phyloP scores from a whole-genome alignment of 2,329 filamentous ascomycete species.

The Alternaria angustiovoidea region DNA sequence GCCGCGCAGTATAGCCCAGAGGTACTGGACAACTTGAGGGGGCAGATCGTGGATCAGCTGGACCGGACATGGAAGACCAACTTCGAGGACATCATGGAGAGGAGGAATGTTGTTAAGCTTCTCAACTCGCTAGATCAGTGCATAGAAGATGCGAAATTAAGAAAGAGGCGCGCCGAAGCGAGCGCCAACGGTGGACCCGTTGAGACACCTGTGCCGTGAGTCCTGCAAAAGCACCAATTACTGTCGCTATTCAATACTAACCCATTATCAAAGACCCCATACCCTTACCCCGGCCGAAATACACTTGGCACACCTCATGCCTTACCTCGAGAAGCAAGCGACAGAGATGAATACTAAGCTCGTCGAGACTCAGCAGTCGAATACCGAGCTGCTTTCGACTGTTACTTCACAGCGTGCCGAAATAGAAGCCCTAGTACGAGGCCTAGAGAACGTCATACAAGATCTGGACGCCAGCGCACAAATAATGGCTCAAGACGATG shows the following conservation, averaged over 20 bases:
- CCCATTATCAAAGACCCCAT: slow-evolving; percentile 58
- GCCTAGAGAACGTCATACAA: slow-evolving; percentile 63
- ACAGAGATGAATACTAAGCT: slow-evolving; percentile 60
- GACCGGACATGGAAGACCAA: slow-evolving; percentile 65
- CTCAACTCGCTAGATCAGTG: slow-evolving; percentile 69
- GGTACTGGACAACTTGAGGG: slow-evolving; percentile 64
- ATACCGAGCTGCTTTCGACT: slow-evolving; percentile 60
- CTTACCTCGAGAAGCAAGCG: slow-evolving; percentile 62
- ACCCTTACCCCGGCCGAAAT: slow-evolving; percentile 65
- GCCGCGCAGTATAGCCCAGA: slow-evolving; percentile 65
- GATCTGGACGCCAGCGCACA: slow-evolving; percentile 63
- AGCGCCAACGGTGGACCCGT: slow-evolving; percentile 47
- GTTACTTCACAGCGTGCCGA: slow-evolving; percentile 64
- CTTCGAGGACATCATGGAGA: slow-evolving; percentile 67
- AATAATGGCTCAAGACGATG: slow-evolving; percentile 50
- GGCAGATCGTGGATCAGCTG: slow-evolving; percentile 66
- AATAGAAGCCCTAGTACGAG: slow-evolving; percentile 63
- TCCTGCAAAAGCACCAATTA: slow-evolving; percentile 18
- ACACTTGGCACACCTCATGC: slow-evolving; percentile 66
- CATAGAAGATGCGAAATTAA: slow-evolving; percentile 64
- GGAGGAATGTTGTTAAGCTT: slow-evolving; percentile 64
- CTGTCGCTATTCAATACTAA: background rate
- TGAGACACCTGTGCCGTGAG: slow-evolving; percentile 57
- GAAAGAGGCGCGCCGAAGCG: slow-evolving; percentile 57
- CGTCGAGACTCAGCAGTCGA: slow-evolving; percentile 60